phyloP scores from a whole-genome alignment of 1,284 basidiomycete genomes.

The Cerrena zonata region DNA sequence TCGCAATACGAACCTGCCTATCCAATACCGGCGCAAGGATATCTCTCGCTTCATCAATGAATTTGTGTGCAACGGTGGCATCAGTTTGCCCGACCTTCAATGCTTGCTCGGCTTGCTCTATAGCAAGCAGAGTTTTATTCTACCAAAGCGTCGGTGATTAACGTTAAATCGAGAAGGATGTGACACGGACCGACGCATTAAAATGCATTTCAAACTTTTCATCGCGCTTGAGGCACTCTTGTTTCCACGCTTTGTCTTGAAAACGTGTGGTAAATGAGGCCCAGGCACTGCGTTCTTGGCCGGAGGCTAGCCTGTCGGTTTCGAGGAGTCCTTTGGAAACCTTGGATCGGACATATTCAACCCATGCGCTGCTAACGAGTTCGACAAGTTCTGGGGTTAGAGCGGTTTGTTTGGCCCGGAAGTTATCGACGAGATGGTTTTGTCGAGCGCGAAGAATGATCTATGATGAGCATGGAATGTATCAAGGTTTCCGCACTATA shows the following conservation, averaged over 20 bases:
- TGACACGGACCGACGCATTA: conserved; percentile 55
- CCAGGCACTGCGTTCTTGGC: conserved; percentile 51
- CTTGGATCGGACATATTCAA: conserved; percentile 54
- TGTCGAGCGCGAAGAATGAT: conserved; percentile 88
- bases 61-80: conserved; percentile 45
- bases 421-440: conserved; percentile 71
- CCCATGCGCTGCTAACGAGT: conserved; percentile 62
- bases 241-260: conserved; percentile 59
- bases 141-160: conserved; percentile 19
- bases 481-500: no score
- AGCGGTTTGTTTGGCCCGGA: conserved; percentile 49
- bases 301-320: conserved; percentile 39
- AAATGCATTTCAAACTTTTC: conserved; percentile 91
- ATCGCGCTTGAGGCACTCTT: conserved; percentile 66
- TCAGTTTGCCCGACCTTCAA: conserved; percentile 37
- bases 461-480: conserved; percentile 35
- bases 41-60: conserved; percentile 74
- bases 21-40: conserved; percentile 73
- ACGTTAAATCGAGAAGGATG: not conserved
- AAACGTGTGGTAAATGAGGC: conserved; percentile 43
- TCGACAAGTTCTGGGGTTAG: conserved; percentile 57
- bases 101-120: conserved; percentile 39
- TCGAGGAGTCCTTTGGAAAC: conserved; percentile 54
- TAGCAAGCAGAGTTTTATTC: conserved; percentile 50
- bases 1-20: conserved; percentile 48